phyloP scores from a whole-genome alignment of 1,284 basidiomycete genomes.

The Exobasidium cylindrosporum region DNA sequence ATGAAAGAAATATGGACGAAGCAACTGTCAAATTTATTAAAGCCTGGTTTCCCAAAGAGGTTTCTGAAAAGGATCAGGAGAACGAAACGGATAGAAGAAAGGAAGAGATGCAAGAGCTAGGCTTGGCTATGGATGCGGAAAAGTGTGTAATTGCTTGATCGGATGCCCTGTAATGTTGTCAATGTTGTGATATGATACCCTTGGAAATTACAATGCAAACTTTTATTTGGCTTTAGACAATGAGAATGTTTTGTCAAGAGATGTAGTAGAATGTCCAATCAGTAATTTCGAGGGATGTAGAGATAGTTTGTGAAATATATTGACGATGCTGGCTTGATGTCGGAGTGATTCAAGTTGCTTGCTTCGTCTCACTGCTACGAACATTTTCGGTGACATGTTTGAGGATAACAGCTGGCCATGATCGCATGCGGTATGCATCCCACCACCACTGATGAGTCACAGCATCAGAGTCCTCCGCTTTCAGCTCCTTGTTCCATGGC shows the following conservation, averaged over 20 bases:
- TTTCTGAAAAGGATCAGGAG: conserved; percentile 70
- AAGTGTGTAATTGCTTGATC: conserved; percentile 5
- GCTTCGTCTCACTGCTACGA: neutral
- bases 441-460: conserved; percentile 46
- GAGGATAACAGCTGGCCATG: neutral
- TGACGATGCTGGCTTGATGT: no score
- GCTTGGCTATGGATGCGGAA: conserved; percentile 4
- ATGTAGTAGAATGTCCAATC: no score
- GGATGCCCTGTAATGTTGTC: no score
- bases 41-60: conserved; percentile 87
- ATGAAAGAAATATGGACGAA: conserved; percentile 66
- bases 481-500: conserved; percentile 36
- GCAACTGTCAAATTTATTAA: conserved; percentile 80
- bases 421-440: conserved; percentile 18
- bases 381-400: neutral
- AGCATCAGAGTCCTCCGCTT: conserved; percentile 22
- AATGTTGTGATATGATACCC: no score
- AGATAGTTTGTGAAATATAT: no score
- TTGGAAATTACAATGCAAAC: no score
- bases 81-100: conserved; percentile 57
- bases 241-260: no score
- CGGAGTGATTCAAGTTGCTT: no score
- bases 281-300: no score
- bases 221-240: no score
- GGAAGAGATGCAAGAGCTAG: conserved; percentile 14